Conservation (phyloP, 2,329 filamentous ascomycete genomes). For the Penicillium sp. region DNA sequence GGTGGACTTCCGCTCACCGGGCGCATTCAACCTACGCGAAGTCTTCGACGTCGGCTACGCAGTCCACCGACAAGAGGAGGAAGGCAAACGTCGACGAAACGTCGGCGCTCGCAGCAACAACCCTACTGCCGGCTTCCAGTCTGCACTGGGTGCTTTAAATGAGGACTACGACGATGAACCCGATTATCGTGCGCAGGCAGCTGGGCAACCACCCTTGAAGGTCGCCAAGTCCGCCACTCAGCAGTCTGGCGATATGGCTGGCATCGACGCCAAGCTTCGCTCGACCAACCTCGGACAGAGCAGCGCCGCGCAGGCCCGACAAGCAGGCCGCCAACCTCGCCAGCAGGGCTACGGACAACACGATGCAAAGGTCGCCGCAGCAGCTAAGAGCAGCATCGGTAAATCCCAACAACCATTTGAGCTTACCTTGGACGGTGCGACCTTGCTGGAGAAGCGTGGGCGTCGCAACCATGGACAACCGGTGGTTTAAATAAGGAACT, state of each 20-base stretch:
- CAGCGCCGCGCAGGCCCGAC: constrained; percentile 59
- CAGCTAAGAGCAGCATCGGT: constrained; percentile 75
- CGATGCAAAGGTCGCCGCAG: constrained; percentile 74
- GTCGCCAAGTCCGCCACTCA: constrained; percentile 60
- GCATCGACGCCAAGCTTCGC: constrained; percentile 81
- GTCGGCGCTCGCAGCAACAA: constrained; percentile 60
- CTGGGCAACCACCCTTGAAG: constrained; percentile 54
- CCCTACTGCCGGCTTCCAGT: constrained; percentile 54
- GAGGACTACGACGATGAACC: constrained; percentile 58
- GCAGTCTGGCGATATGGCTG: constrained; percentile 55
- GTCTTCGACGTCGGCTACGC: constrained; percentile 99
- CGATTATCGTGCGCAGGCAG: constrained; percentile 51
- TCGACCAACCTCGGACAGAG: constrained; percentile 67
- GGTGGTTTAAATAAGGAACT: constrained; percentile 19
- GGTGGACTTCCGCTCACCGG: constrained; percentile 91
- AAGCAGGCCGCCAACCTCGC: constrained; percentile 51
- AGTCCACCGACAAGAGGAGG: constrained; percentile 93
- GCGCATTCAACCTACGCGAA: constrained; percentile 89
- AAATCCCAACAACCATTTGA: constrained; percentile 81
- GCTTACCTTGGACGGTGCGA: constrained; percentile 85
- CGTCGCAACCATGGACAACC: constrained; percentile 37
- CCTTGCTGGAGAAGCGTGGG: constrained; percentile 69
- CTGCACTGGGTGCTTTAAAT: constrained; percentile 60
- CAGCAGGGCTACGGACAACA: constrained; percentile 79
- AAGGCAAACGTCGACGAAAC: constrained; percentile 85